These are phyloP conservation scores for Ganoderma resinaceum DNA, from an alignment of 1,284 basidiomycete species.

Conservation along the genomic window DNA sequence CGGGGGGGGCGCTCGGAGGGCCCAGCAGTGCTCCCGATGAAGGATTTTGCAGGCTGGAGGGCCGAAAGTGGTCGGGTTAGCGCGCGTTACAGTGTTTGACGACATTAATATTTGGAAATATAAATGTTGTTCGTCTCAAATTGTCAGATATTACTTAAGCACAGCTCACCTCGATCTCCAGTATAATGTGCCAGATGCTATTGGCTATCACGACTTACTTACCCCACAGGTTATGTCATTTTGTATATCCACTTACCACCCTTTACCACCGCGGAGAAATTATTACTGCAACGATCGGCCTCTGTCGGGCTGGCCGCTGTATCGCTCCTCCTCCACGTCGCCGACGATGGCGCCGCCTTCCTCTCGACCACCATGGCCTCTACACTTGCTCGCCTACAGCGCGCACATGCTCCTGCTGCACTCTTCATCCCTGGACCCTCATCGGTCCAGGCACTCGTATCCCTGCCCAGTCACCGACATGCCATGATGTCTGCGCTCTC, in stretches of 20 bases:
- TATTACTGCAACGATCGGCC: slow-evolving; percentile 20
- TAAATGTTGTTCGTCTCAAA: too few relatives aligned
- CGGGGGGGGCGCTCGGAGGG: too few relatives aligned
- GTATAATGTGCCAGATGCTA: slow-evolving; percentile 1
- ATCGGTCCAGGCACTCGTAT: slow-evolving; percentile 28
- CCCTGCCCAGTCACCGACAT: slow-evolving; percentile 44
- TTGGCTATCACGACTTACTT: slow-evolving; percentile 12
- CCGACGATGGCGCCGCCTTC: slow-evolving; percentile 16
- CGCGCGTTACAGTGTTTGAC: too few relatives aligned
- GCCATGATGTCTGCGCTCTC: slow-evolving; percentile 68
- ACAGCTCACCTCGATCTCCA: too few relatives aligned
- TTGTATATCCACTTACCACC: background rate
- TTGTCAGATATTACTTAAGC: too few relatives aligned
- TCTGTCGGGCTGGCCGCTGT: slow-evolving; percentile 11
- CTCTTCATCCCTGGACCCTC: slow-evolving; percentile 19
- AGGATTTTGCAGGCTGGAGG: too few relatives aligned
- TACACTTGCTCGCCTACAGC: slow-evolving; percentile 30
- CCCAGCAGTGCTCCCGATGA: too few relatives aligned
- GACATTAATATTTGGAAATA: too few relatives aligned
- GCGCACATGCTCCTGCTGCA: slow-evolving; percentile 23
- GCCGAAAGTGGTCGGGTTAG: too few relatives aligned
- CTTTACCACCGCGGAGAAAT: background rate
- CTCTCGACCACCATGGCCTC: slow-evolving; percentile 27
- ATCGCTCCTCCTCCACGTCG: slow-evolving; percentile 3
- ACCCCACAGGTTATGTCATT: slow-evolving; percentile 30